A percentile compares a stretch with the other conserved stretches of the same genome.
Evolutionary conservation across 345 rosid species (phyloP).

Genomic region (Laguncularia racemosa): DNA sequence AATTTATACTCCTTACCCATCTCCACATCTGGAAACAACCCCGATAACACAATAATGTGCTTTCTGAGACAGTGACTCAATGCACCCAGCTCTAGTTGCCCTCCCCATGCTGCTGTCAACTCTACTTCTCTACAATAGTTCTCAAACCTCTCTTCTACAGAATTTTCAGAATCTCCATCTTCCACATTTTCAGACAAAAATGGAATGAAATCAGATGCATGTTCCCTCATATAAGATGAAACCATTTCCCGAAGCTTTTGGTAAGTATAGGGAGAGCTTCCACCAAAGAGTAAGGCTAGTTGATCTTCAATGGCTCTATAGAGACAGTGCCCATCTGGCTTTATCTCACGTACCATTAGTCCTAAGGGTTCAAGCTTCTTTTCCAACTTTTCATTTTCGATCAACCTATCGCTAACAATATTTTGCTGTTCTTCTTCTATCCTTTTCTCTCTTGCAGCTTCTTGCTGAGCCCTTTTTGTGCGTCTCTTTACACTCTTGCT

Average conservation of each 20-base stretch:
- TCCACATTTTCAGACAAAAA: constrained; percentile 36
- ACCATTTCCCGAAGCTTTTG: constrained; percentile 71
- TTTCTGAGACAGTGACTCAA: constrained; percentile 46
- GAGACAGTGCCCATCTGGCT: constrained; percentile 92
- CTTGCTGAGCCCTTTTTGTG: constrained; percentile 84
- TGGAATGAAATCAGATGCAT: constrained; percentile 47
- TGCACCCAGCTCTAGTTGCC: constrained; percentile 62
- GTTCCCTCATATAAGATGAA: constrained; percentile 73
- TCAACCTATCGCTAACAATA: constrained; percentile 54
- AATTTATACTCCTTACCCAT: constrained; percentile 63
- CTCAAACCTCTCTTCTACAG: constrained; percentile 40
- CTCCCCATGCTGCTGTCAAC: constrained; percentile 69
- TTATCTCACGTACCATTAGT: constrained; percentile 58
- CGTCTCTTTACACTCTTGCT: constrained; percentile 77
- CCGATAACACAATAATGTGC: constrained; percentile 49
- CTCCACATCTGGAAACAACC: constrained; percentile 66
- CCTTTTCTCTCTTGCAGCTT: constrained; percentile 82
- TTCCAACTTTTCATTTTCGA: constrained; percentile 55
- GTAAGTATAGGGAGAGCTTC: constrained; percentile 55
- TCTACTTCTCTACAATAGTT: constrained; percentile 56
- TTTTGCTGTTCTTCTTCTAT: constrained; percentile 86
- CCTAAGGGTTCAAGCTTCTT: constrained; percentile 61
- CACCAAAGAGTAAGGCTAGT: constrained; percentile 50
- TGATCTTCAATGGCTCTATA: constrained; percentile 91
- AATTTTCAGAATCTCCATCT: constrained; percentile 22